Evolutionary conservation across 2,329 filamentous ascomycete species (phyloP).

Genomic region (Phoma sp.): DNA sequence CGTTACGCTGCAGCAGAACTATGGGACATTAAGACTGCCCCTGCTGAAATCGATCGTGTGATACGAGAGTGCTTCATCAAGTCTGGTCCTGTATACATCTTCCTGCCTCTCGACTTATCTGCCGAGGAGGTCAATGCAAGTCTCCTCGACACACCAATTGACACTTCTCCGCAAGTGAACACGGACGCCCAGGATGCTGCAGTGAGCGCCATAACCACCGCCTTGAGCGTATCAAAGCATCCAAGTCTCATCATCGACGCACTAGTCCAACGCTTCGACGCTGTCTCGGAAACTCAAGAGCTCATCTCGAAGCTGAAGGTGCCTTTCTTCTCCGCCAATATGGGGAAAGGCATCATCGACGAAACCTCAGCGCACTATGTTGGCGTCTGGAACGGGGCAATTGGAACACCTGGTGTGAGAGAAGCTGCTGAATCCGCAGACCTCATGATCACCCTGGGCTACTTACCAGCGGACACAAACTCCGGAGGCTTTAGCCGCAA

Average conservation of each 20-base stretch:
- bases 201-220: constrained; percentile 42
- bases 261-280: constrained; percentile 50
- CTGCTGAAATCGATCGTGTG: constrained; percentile 54
- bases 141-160: constrained; percentile 48
- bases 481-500: constrained; percentile 51
- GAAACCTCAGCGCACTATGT: constrained; percentile 51
- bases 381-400: constrained; percentile 52
- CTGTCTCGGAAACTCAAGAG: constrained; percentile 40
- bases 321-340: constrained; percentile 51
- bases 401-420: constrained; percentile 47
- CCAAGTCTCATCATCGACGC: constrained; percentile 52
- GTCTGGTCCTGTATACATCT: constrained; percentile 55
- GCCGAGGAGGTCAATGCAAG: constrained; percentile 43
- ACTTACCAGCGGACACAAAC: constrained; percentile 54
- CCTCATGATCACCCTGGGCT: constrained; percentile 49
- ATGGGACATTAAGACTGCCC: constrained; percentile 50
- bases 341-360: constrained; percentile 55
- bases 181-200: constrained; percentile 39
- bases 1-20: constrained; percentile 52
- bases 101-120: constrained; percentile 54
- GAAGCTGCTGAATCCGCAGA: constrained; percentile 48
- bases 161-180: constrained; percentile 41
- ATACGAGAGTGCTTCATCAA: constrained; percentile 54
- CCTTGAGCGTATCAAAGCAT: constrained; percentile 45
- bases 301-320: constrained; percentile 47